Evolutionary conservation across 495 filamentous ascomycete genomes (phyloP).

Genomic region (Jackrogersella multiformis): DNA sequence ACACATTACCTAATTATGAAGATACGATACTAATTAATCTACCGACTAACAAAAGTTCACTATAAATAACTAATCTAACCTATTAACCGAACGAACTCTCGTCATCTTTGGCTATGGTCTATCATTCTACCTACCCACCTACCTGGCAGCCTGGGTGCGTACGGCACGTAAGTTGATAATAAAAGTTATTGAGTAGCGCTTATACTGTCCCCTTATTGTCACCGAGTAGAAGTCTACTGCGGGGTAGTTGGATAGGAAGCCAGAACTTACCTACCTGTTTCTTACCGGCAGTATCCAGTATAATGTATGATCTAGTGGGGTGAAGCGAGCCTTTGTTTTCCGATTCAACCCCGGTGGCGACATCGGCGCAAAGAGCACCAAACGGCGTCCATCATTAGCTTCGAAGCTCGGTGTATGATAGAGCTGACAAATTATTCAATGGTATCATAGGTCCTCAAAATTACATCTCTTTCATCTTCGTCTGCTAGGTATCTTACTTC

Average conservation of each 20-base stretch:
- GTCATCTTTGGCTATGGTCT: not conserved
- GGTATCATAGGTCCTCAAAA: not conserved
- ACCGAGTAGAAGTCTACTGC: conserved; percentile 19
- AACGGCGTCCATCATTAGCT: not conserved
- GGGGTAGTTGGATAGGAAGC: conserved; percentile 26
- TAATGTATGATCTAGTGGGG: not conserved
- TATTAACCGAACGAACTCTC: not conserved
- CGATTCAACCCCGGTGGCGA: conserved; percentile 12
- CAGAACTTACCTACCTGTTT: no score
- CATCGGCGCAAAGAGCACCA: conserved; percentile 13
- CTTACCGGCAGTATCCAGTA: no score
- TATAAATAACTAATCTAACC: no score
- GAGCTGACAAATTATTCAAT: not conserved
- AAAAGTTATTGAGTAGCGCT: no score
- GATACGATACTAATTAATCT: conserved; percentile 26
- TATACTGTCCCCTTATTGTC: not conserved
- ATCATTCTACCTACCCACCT: no score
- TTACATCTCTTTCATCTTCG: not conserved
- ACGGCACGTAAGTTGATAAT: no score
- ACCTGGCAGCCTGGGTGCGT: no score
- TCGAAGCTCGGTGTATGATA: not conserved
- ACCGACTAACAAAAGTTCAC: not conserved
- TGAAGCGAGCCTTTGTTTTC: conserved; percentile 10
- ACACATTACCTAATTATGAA: conserved; percentile 24
- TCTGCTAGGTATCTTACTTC: not conserved